Evolutionary conservation across 2,329 filamentous ascomycete genomes (phyloP).

Genomic region (Ambrosiella cleistominuta): DNA sequence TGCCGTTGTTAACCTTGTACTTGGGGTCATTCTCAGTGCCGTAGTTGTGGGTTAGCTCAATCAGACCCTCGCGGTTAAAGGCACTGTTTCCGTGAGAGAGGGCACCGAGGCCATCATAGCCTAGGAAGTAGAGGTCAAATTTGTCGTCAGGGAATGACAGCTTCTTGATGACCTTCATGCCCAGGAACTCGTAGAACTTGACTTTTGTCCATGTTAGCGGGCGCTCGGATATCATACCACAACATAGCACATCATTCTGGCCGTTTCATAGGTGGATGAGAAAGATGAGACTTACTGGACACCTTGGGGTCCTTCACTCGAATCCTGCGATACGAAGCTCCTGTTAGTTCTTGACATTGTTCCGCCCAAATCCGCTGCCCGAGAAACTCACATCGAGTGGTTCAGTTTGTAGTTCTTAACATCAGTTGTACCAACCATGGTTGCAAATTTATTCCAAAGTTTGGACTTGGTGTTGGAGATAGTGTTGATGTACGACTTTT

Average conservation of each 20-base stretch:
- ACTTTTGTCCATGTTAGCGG: slow-evolving; percentile 28
- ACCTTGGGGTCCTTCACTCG: slow-evolving; percentile 86
- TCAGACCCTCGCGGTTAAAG: slow-evolving; percentile 73
- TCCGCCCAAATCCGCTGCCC: not conserved
- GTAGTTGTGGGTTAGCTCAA: slow-evolving; percentile 74
- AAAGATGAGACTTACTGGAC: slow-evolving; percentile 34
- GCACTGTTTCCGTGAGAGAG: slow-evolving; percentile 51
- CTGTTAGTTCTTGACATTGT: not conserved
- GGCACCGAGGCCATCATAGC: slow-evolving; percentile 62
- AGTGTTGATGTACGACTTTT: not conserved
- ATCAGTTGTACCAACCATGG: slow-evolving; percentile 55
- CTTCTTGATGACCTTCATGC: slow-evolving; percentile 69
- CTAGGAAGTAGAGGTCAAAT: slow-evolving; percentile 91
- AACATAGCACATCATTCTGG: not conserved
- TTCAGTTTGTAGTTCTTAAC: slow-evolving; percentile 65
- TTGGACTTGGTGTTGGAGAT: not conserved
- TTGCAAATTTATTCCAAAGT: slow-evolving; percentile 20
- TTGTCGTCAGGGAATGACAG: slow-evolving; percentile 70
- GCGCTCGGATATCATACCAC: not conserved
- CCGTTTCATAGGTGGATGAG: not conserved
- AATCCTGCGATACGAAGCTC: slow-evolving; percentile 37
- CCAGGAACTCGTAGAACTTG: slow-evolving; percentile 87
- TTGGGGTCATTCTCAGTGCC: slow-evolving; percentile 72
- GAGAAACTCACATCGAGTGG: slow-evolving; percentile 55
- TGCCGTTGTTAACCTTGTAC: slow-evolving; percentile 75